Conservation (phyloP, 2,329 filamentous ascomycete species). For the Calcarisporium arbuscula region DNA sequence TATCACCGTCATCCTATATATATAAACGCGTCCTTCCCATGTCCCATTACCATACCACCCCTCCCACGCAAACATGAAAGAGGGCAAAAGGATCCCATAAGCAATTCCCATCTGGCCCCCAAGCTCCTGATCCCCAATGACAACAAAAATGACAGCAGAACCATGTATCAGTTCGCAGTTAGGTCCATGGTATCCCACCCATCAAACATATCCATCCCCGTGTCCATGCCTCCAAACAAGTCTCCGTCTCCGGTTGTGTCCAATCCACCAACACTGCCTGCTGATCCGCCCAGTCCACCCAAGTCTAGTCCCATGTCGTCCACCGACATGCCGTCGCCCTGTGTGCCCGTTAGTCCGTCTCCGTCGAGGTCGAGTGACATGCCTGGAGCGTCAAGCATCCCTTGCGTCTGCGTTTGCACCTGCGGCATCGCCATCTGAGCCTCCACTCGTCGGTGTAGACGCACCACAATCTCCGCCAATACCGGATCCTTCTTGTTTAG, state of each 20-base stretch:
- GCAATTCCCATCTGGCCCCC: too few species aligned
- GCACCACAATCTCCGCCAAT: slow-evolving; percentile 55
- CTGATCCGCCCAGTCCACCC: slow-evolving; percentile 27
- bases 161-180: slow-evolving; percentile 9
- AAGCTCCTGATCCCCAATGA: background rate
- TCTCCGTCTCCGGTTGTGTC: slow-evolving; percentile 29
- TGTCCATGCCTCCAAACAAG: slow-evolving; percentile 31
- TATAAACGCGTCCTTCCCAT: too few species aligned
- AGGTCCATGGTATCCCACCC: slow-evolving; percentile 31
- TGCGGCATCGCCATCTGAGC: slow-evolving; percentile 49
- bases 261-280: slow-evolving; percentile 23
- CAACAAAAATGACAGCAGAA: slow-evolving; percentile 1
- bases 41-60: too few species aligned
- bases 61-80: too few species aligned
- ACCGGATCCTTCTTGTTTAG: slow-evolving; percentile 50
- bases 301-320: slow-evolving; percentile 40
- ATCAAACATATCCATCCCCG: slow-evolving; percentile 39
- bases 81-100: too few species aligned
- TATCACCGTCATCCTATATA: too few species aligned
- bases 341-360: slow-evolving; percentile 30
- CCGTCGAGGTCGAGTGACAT: slow-evolving; percentile 34
- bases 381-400: slow-evolving; percentile 35
- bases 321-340: slow-evolving; percentile 32
- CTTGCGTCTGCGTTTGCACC: slow-evolving; percentile 28
- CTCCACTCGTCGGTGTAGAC: slow-evolving; percentile 59